Evolutionary conservation across 2,329 filamentous ascomycete genomes (phyloP).

Genomic region (Elsinoe perseae): DNA sequence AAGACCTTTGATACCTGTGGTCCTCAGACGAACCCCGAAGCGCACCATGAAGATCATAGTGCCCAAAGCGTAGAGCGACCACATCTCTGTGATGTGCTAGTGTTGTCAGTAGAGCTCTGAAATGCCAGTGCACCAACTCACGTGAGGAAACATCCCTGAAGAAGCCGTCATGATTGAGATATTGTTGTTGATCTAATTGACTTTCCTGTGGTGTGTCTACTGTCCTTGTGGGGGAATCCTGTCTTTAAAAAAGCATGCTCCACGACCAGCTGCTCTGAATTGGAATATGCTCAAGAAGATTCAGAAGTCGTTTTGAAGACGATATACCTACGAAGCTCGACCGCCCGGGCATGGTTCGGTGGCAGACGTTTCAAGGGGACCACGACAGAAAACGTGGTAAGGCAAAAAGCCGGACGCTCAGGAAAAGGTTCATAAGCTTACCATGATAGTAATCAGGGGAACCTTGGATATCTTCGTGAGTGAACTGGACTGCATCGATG

Average conservation of each 20-base stretch:
- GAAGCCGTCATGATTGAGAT: not conserved
- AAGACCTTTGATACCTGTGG: conserved; percentile 31
- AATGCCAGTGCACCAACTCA: not conserved
- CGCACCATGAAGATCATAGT: conserved; percentile 26
- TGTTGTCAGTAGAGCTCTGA: not conserved
- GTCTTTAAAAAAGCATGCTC: not conserved
- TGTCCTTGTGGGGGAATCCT: not conserved
- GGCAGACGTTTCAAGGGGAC: not conserved
- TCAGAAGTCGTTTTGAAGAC: not conserved
- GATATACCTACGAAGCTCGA: not conserved
- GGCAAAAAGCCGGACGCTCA: not conserved
- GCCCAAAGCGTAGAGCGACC: not conserved
- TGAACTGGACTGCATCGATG: no score
- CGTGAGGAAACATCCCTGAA: not conserved
- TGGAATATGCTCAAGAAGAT: not conserved
- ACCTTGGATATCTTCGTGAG: no score
- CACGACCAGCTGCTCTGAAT: not conserved
- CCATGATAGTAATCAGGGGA: not conserved
- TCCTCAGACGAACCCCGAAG: conserved; percentile 31
- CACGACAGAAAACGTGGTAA: not conserved
- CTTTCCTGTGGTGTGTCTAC: not conserved
- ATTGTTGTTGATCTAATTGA: not conserved
- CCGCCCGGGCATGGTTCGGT: not conserved
- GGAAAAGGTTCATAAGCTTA: not conserved
- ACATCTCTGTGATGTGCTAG: not conserved